A percentile compares a stretch with the other conserved stretches of the same genome.
Conservation (phyloP, 2,329 filamentous ascomycete genomes). For the Trichoderma endophyticum region DNA sequence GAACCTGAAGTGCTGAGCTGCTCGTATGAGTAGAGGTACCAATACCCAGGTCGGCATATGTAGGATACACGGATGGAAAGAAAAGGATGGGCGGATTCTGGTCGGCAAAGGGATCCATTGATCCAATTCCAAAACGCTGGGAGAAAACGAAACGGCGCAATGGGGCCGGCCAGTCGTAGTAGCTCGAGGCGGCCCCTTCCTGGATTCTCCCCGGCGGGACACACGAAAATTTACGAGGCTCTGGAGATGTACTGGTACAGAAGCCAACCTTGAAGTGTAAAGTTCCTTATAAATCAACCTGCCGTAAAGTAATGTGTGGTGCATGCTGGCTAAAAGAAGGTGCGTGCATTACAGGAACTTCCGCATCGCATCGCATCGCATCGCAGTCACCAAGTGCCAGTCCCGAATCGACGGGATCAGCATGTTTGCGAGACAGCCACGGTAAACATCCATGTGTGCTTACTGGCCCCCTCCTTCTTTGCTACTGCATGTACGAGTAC, state of each 20-base stretch:
- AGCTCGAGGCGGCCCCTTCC: not conserved
- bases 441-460: not conserved
- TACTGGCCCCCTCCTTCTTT: not conserved
- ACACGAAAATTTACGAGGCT: not conserved
- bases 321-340: not conserved
- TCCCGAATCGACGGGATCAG: slow-evolving; percentile 14
- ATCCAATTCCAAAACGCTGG: not conserved
- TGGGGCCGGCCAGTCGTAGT: not conserved
- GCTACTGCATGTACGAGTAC: not conserved
- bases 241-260: not conserved
- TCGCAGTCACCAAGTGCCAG: not conserved
- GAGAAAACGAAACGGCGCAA: not conserved
- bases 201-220: not conserved
- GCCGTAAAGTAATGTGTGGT: not conserved
- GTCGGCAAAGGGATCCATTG: not conserved
- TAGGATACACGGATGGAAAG: not conserved
- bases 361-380: not conserved
- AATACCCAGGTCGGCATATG: not conserved
- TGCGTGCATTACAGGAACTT: not conserved
- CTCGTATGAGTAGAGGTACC: not conserved
- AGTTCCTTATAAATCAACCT: not conserved
- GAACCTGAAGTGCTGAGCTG: not conserved
- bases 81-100: not conserved
- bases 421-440: not conserved
- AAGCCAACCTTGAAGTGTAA: not conserved